These are phyloP conservation scores for Achaetomiella virescens DNA, from an alignment of 495 filamentous ascomycete species.

Conservation along the genomic window DNA sequence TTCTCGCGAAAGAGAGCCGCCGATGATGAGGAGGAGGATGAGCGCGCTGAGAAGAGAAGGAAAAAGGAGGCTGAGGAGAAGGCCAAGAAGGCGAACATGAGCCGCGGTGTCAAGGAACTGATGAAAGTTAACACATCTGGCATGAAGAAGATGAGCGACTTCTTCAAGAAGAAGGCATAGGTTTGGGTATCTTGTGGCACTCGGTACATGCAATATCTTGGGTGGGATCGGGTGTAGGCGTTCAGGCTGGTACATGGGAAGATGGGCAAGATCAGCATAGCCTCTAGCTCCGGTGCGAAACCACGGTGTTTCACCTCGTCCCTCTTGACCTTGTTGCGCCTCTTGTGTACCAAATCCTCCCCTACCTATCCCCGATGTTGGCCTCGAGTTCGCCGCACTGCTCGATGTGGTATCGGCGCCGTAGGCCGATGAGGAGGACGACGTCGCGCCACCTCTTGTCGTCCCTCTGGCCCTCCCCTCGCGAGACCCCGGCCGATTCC, in stretches of 20 bases:
- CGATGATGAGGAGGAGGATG: conserved; percentile 72
- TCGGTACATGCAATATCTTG: conserved; percentile 6
- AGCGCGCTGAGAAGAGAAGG: conserved; percentile 70
- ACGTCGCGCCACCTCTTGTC: conserved; percentile 11
- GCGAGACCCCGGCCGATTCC: conserved; percentile 21
- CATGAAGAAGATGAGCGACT: conserved; percentile 96
- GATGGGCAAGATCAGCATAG: background rate
- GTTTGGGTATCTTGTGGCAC: conserved; percentile 1
- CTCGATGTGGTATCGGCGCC: conserved; percentile 28
- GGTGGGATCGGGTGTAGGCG: conserved; percentile 5
- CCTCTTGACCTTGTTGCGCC: conserved; percentile 14
- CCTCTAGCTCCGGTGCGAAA: background rate
- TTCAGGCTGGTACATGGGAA: background rate
- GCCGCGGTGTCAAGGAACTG: conserved; percentile 65
- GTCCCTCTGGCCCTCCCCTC: conserved; percentile 16
- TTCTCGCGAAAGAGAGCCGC: conserved; percentile 64
- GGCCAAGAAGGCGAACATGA: conserved; percentile 60
- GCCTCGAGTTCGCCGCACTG: conserved; percentile 26
- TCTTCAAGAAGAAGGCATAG: conserved; percentile 71
- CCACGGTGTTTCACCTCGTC: background rate
- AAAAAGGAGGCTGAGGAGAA: conserved; percentile 59
- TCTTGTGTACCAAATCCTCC: conserved; percentile 22
- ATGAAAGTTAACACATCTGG: conserved; percentile 83
- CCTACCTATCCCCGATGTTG: conserved; percentile 37
- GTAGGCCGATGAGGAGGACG: conserved; percentile 24